A percentile compares a stretch with the other conserved stretches of the same genome.
These are phyloP conservation scores for Basidioascus undulatus DNA, from an alignment of 768 basidiomycete species.

Conservation along the genomic window DNA sequence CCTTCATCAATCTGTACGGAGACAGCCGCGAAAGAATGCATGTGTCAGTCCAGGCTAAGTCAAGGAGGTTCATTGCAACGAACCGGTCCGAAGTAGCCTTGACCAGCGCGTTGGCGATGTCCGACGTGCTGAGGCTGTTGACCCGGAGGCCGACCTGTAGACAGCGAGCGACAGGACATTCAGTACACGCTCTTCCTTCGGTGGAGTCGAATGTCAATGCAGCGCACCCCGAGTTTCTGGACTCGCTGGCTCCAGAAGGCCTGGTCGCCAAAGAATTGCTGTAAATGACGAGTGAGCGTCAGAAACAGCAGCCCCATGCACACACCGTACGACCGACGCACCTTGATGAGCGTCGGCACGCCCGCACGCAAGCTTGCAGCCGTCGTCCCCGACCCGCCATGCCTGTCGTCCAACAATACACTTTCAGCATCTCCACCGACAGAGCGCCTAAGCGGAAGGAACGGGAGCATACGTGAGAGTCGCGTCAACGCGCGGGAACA, in stretches of 20 bases:
- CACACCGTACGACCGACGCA: slow-evolving; percentile 22
- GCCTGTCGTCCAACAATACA: no score
- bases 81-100: slow-evolving; percentile 67
- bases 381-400: slow-evolving; percentile 89
- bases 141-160: no score
- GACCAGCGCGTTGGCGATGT: slow-evolving; percentile 49
- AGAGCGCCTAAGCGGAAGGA: no score
- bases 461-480: no score
- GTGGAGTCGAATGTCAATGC: no score
- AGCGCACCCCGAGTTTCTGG: slow-evolving; percentile 82
- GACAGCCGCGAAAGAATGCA: no score
- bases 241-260: slow-evolving; percentile 96
- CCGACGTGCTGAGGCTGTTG: slow-evolving; percentile 59
- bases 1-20: no score
- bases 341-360: slow-evolving; percentile 25
- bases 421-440: no score
- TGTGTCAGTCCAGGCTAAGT: no score
- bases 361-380: slow-evolving; percentile 46
- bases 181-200: no score
- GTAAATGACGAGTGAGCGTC: slow-evolving; percentile 34
- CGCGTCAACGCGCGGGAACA: slow-evolving; percentile 82
- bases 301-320: background rate
- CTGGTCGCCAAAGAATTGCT: slow-evolving; percentile 95
- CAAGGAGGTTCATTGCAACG: no score
- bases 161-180: no score